Base-by-base conservation (phyloP, 2,329 filamentous ascomycete genomes). In the Alternaria gaisen region DNA sequence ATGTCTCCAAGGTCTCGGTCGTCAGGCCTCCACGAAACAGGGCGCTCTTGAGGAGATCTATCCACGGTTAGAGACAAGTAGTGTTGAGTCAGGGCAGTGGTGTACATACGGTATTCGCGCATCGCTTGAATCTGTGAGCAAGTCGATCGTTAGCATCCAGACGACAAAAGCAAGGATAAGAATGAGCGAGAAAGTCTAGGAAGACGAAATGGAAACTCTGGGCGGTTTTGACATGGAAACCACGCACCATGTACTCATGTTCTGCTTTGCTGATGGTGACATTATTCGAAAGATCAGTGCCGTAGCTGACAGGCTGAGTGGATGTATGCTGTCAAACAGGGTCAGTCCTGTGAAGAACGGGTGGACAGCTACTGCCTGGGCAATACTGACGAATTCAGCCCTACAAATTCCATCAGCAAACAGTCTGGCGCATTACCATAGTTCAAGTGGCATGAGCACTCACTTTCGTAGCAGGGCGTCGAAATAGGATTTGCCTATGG, bases 381-480 rank as follows among this genome's bases (percentile, higher is more conserved):
- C 1, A 9, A 5, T n/a, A 82, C 83, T 64, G 75, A 85, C 83
- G 69, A 83, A 83, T 70, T 83, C 77, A 64, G 83, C 80, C 71
- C 85, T 85, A 56, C 41, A 57, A 56, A 53, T 28, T 44, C 58
- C 22, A 64, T 77, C 56, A 77, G 72, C 68, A 72, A 63, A 55
- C 44, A 56, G 58, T 18, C 34, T 20, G n/a, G 44, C 24, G 41
- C 48, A 53, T 24, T 36, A 50, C 12, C 11, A 53, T 14, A 36
- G 43, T 52, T n/a, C 43, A 46, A 32, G 24, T 53, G 16, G 41
- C 22, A n/a, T 43, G 53, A 32, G 47, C 22, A 76, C 84, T 80
- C 78, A 90, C 89, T 86, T 85, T 72, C 85, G 83, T 54, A 89
- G 72, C 47, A 90, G 80, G 58, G 86, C 85, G 69, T 90, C 85